These are phyloP conservation scores for Aspergillus fischeri DNA, from an alignment of 2,329 filamentous ascomycete genomes.

Conservation along the genomic window DNA sequence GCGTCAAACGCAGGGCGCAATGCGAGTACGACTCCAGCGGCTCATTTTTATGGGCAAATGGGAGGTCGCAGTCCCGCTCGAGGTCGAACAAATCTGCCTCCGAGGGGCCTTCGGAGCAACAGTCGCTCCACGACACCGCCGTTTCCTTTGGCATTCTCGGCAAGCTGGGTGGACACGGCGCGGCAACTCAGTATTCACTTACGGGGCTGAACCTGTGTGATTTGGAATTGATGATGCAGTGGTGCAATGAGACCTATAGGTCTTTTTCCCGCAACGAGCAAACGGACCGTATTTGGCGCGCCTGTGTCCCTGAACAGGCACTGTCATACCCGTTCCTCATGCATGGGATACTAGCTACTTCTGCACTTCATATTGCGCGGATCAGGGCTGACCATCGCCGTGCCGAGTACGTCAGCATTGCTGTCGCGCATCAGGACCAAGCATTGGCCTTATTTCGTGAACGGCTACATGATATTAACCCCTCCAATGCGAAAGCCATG, in stretches of 20 bases:
- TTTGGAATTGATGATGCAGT: constrained; percentile 41
- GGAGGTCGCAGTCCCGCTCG: constrained; percentile 16
- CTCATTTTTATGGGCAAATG: constrained; percentile 31
- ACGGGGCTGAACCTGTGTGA: constrained; percentile 41
- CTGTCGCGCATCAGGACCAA: constrained; percentile 33
- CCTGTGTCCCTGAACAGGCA: constrained; percentile 29
- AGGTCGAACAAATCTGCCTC: constrained; percentile 16
- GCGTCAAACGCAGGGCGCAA: constrained; percentile 27
- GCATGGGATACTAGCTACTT: constrained; percentile 34
- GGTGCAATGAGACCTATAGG: constrained; percentile 34
- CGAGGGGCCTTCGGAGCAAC: constrained; percentile 15
- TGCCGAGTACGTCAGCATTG: constrained; percentile 30
- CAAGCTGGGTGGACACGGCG: constrained; percentile 13
- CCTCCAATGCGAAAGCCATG: constrained; percentile 37
- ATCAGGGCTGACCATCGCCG: constrained; percentile 22
- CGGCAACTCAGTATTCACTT: constrained; percentile 7
- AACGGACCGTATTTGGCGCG: constrained; percentile 33
- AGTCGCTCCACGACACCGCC: constrained; percentile 9
- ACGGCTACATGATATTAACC: constrained; percentile 28
- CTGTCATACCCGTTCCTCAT: constrained; percentile 33
- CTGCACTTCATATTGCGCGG: constrained; percentile 32
- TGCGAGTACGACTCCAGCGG: constrained; percentile 31
- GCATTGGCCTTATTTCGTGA: constrained; percentile 33
- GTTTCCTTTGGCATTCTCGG: constrained; percentile 24
- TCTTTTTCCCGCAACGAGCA: constrained; percentile 24